Evolutionary conservation across 352 stramenopile species (phyloP).

Genomic region (Phytophthora rubi): DNA sequence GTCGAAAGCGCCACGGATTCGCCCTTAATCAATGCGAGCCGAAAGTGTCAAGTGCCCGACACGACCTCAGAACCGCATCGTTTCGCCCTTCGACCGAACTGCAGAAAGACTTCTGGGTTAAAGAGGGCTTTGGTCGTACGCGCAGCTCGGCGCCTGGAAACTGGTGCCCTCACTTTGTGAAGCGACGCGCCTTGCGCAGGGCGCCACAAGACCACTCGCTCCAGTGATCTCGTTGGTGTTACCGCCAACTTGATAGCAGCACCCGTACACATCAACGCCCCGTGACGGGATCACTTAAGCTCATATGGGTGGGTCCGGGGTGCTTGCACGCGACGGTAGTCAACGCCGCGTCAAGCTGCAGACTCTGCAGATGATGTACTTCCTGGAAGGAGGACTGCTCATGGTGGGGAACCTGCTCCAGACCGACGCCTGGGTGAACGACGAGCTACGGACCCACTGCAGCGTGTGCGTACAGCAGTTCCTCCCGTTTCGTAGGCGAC

Average conservation of each 20-base stretch:
- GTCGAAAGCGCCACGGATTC: conserved; percentile 21
- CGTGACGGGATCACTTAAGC: conserved; percentile 2
- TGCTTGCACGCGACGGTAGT: conserved; percentile 17
- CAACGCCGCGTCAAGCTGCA: conserved; percentile 28
- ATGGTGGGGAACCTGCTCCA: conserved; percentile 75
- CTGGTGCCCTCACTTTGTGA: conserved; percentile 34
- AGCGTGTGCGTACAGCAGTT: conserved; percentile 87
- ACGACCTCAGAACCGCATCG: conserved; percentile 22
- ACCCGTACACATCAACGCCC: conserved; percentile 4
- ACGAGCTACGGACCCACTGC: conserved; percentile 77
- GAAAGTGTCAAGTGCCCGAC: conserved; percentile 11
- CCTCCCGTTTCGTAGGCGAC: conserved; percentile 73
- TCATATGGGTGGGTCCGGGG: conserved; percentile 22
- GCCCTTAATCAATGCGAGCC: not conserved
- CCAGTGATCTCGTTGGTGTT: conserved; percentile 15
- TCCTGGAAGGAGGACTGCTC: conserved; percentile 73
- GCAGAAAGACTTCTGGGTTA: not conserved
- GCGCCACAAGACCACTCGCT: conserved; percentile 10
- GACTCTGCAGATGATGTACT: conserved; percentile 73
- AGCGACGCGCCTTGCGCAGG: conserved; percentile 26
- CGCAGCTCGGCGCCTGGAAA: conserved; percentile 8
- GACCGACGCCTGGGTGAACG: conserved; percentile 71
- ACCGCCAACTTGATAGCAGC: not conserved
- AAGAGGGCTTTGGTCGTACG: not conserved
- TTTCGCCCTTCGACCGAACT: conserved; percentile 10